Conservation (phyloP, 2,329 filamentous ascomycete genomes). For the Chaetoscypha palmicola region DNA sequence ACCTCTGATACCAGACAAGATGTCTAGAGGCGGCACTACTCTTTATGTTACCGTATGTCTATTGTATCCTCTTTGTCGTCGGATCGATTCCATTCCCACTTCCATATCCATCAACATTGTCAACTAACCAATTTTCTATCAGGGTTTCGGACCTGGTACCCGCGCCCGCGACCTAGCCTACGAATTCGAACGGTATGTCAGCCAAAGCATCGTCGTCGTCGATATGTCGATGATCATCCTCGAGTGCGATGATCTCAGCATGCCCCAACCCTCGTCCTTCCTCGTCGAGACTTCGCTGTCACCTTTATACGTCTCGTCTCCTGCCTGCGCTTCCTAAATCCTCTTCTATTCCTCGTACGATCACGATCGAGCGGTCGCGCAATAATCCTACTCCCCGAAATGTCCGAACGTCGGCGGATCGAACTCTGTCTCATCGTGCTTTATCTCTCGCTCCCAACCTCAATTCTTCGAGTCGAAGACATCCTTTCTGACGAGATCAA, state of each 20-base stretch:
- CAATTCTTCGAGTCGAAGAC: conserved; percentile 15
- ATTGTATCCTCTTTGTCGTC: neutral
- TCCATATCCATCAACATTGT: neutral
- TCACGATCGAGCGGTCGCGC: conserved; percentile 34
- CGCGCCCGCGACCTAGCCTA: conserved; percentile 98
- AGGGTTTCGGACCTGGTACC: conserved; percentile 95
- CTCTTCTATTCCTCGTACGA: conserved; percentile 29
- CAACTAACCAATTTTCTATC: neutral
- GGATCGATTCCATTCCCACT: no score
- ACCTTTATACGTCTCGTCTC: conserved; percentile 35
- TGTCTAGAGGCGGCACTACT: conserved; percentile 91
- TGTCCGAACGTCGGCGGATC: conserved; percentile 24
- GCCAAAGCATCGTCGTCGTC: conserved; percentile 35
- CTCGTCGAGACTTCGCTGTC: conserved; percentile 39
- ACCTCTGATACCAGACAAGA: no score
- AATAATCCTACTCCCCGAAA: conserved; percentile 25
- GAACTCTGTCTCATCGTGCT: conserved; percentile 16
- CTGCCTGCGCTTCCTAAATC: conserved; percentile 33
- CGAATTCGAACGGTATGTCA: conserved; percentile 99
- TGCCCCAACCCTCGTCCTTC: conserved; percentile 29
- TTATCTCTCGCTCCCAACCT: conserved; percentile 23
- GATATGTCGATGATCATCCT: conserved; percentile 38
- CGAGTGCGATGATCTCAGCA: conserved; percentile 33
- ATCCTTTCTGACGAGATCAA: conserved; percentile 26
- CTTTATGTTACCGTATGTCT: conserved; percentile 73